Conservation (phyloP, 1,284 basidiomycete species). For the Irpex sp. region DNA sequence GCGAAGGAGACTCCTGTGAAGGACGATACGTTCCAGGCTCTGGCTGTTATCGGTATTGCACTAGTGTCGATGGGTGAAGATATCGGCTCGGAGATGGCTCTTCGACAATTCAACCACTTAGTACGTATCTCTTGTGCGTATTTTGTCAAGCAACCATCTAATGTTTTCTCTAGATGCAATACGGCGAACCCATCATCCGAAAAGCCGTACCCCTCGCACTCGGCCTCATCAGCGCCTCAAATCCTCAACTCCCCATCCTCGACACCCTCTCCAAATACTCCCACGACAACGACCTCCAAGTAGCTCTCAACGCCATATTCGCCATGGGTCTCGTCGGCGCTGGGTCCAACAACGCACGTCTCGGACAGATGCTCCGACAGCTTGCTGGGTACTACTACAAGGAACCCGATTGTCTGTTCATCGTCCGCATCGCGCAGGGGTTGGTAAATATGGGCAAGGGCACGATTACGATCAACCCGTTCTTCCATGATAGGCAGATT, state of each 20-base stretch:
- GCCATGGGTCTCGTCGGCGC: constrained; percentile 99
- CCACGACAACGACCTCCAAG: constrained; percentile 95
- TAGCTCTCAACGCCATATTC: constrained; percentile 96
- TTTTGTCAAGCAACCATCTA: not conserved
- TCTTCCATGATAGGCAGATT: constrained; percentile 90
- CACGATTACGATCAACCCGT: constrained; percentile 96
- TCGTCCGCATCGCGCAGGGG: constrained; percentile 95
- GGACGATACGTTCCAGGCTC: constrained; percentile 88
- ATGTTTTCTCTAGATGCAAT: constrained; percentile 79
- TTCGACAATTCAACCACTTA: constrained; percentile 92
- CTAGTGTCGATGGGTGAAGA: constrained; percentile 99
- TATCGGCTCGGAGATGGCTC: constrained; percentile 94
- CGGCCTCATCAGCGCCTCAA: constrained; percentile 92
- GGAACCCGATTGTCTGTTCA: constrained; percentile 96
- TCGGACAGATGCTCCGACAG: constrained; percentile 97
- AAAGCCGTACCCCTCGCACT: constrained; percentile 95
- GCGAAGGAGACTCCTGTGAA: constrained; percentile 34
- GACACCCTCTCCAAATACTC: constrained; percentile 99
- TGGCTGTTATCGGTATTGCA: constrained; percentile 93
- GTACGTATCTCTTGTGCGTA: constrained; percentile 40
- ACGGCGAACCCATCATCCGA: constrained; percentile 92
- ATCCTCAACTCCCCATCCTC: constrained; percentile 93
- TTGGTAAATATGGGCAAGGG: constrained; percentile 99
- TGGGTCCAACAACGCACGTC: constrained; percentile 96
- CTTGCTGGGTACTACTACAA: constrained; percentile 97